A percentile compares a stretch with the other conserved stretches of the same genome.
phyloP scores from a whole-genome alignment of 495 filamentous ascomycete genomes.

The Neurospora africana region DNA sequence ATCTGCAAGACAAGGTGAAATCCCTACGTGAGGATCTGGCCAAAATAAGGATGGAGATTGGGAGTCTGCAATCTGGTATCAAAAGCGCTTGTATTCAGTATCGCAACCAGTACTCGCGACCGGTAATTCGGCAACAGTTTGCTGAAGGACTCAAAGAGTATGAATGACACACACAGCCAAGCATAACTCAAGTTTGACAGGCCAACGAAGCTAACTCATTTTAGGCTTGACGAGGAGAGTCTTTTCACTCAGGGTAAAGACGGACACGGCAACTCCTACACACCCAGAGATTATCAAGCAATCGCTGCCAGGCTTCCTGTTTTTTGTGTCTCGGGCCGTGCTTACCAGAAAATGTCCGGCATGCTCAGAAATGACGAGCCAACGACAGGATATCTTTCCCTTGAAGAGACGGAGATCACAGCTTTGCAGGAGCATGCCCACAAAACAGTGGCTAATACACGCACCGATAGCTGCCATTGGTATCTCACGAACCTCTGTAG shows the following conservation, averaged over 20 bases:
- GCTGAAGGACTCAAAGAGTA: conserved; percentile 42
- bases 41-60: not conserved
- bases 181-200: not conserved
- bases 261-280: not conserved
- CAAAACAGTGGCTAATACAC: conserved; percentile 32
- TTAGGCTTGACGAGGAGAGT: conserved; percentile 12
- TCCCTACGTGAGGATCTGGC: not conserved
- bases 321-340: conserved; percentile 50
- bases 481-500: conserved; percentile 38
- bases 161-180: conserved; percentile 2
- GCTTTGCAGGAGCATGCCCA: conserved; percentile 46
- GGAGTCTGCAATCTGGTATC: not conserved
- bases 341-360: conserved; percentile 49
- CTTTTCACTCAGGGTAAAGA: conserved; percentile 7
- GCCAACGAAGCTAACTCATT: conserved; percentile 8
- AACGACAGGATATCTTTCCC: conserved; percentile 6
- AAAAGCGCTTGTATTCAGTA: conserved; percentile 38
- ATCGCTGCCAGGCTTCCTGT: conserved; percentile 44
- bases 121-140: conserved; percentile 46
- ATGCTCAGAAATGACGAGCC: conserved; percentile 31
- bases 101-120: conserved; percentile 43
- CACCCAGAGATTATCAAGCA: conserved; percentile 43
- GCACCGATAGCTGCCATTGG: not conserved
- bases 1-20: not conserved
- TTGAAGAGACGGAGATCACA: conserved; percentile 36